Percentiles rank a stretch among this genome's conserved stretches.
Evolutionary conservation across 2,329 filamentous ascomycete genomes (phyloP).

Genomic region (Lasiodiplodia citricola): DNA sequence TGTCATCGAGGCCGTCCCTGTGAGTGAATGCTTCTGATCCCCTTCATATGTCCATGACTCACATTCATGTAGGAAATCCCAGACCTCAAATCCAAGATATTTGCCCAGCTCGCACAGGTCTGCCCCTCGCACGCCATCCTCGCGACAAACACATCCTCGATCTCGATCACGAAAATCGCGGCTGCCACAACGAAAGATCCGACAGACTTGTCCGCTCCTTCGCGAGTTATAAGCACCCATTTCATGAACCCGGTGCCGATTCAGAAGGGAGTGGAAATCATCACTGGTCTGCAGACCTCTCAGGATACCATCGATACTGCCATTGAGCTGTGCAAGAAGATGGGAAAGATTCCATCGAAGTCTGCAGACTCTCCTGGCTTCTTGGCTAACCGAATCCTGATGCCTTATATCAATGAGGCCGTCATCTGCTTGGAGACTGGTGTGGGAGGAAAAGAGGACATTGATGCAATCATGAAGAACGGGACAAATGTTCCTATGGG

Average conservation of each 20-base stretch:
- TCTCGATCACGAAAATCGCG: slow-evolving; percentile 95
- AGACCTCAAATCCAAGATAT: slow-evolving; percentile 85
- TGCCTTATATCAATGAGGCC: slow-evolving; percentile 99
- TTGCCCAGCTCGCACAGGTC: slow-evolving; percentile 79
- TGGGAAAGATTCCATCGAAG: slow-evolving; percentile 90
- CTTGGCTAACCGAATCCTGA: slow-evolving; percentile 93
- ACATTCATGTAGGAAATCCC: slow-evolving; percentile 68
- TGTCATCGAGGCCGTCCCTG: slow-evolving; percentile 93
- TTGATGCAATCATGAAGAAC: slow-evolving; percentile 99
- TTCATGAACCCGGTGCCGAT: slow-evolving; percentile 99
- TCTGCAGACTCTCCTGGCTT: slow-evolving; percentile 93
- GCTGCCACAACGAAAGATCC: slow-evolving; percentile 81
- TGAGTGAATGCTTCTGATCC: slow-evolving; percentile 27
- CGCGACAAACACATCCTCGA: slow-evolving; percentile 98
- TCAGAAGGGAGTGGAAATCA: slow-evolving; percentile 98
- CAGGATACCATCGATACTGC: slow-evolving; percentile 80
- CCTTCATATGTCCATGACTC: not conserved
- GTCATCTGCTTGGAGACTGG: slow-evolving; percentile 95
- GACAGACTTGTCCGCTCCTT: slow-evolving; percentile 78
- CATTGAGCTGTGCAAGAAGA: slow-evolving; percentile 82
- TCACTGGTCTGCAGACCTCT: slow-evolving; percentile 90
- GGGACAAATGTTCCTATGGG: slow-evolving; percentile 99
- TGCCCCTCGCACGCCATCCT: slow-evolving; percentile 86
- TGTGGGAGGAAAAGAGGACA: slow-evolving; percentile 85
- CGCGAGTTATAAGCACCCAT: slow-evolving; percentile 91